Evolutionary conservation across 139 green algal species (phyloP).

Genomic region (Trebouxia sp.): DNA sequence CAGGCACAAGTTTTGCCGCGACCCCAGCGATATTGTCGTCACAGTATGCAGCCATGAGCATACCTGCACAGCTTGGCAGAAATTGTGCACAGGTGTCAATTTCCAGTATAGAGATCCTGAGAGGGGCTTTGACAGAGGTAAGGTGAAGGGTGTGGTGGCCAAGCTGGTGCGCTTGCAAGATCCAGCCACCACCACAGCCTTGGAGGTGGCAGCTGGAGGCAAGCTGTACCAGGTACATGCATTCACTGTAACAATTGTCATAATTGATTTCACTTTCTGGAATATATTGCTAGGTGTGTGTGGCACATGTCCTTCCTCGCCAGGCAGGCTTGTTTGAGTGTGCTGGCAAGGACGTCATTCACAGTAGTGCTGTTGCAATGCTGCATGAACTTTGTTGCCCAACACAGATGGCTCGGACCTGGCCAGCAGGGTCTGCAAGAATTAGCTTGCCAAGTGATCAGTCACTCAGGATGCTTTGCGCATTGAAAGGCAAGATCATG

Average conservation of each 20-base stretch:
- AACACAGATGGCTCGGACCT: too few relatives aligned
- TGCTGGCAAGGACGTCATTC: not conserved
- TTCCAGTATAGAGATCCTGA: conserved; percentile 84
- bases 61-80: too few relatives aligned
- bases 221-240: conserved; percentile 96
- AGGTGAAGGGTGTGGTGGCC: conserved; percentile 86
- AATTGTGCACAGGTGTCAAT: conserved; percentile 52
- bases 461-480: too few relatives aligned
- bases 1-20: not conserved
- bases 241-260: too few relatives aligned
- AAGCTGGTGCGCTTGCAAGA: conserved; percentile 82
- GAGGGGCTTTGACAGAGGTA: conserved; percentile 61
- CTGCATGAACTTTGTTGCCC: too few relatives aligned
- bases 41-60: not conserved
- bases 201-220: conserved; percentile 95
- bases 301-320: too few relatives aligned
- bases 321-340: too few relatives aligned
- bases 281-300: too few relatives aligned
- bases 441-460: too few relatives aligned
- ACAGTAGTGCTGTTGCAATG: not conserved
- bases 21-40: not conserved
- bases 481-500: too few relatives aligned
- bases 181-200: conserved; percentile 64
- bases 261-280: too few relatives aligned
- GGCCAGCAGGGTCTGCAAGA: too few relatives aligned